phyloP scores from a whole-genome alignment of 208 protist genomes.

The Cochliopodium minus region DNA sequence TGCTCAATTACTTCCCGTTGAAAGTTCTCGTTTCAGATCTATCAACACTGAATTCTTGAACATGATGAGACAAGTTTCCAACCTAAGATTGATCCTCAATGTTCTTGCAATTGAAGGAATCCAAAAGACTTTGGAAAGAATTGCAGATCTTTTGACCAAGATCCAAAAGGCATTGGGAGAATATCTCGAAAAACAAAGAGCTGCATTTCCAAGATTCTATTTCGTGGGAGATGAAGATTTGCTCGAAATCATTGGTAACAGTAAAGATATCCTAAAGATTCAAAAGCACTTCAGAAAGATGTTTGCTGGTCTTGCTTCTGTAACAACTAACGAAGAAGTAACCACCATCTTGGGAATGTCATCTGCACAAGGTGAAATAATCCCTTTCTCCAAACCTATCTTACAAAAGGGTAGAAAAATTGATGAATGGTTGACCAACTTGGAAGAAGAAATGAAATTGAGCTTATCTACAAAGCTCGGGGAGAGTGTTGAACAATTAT shows the following conservation, averaged over 20 bases:
- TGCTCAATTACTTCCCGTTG: constrained; percentile 71
- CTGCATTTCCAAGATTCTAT: constrained; percentile 94
- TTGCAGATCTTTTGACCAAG: constrained; percentile 62
- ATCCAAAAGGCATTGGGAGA: constrained; percentile 87
- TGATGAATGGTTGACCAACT: constrained; percentile 71
- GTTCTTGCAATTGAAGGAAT: constrained; percentile 44
- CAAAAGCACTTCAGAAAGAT: constrained; percentile 95
- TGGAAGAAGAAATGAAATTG: constrained; percentile 64
- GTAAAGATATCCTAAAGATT: constrained; percentile 65
- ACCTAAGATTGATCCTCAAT: constrained; percentile 65
- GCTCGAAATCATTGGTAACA: constrained; percentile 95
- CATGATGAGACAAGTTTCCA: constrained; percentile 62
- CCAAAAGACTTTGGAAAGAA: constrained; percentile 59
- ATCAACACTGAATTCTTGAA: constrained; percentile 75
- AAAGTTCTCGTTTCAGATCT: constrained; percentile 69
- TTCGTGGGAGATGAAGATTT: constrained; percentile 99
- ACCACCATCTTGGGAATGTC: constrained; percentile 33
- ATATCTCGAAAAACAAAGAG: constrained; percentile 88
- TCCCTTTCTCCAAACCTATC: constrained; percentile 41
- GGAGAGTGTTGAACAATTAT: constrained; percentile 31
- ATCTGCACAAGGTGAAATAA: constrained; percentile 45
- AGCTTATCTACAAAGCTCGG: constrained; percentile 45
- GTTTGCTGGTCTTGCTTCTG: constrained; percentile 86
- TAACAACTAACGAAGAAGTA: constrained; percentile 44
- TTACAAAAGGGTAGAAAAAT: constrained; percentile 49